Percentiles rank a stretch among this genome's conserved stretches.
These are phyloP conservation scores for Oenanthe javanica DNA, from an alignment of 140 eudicot species.

Conservation along the genomic window DNA sequence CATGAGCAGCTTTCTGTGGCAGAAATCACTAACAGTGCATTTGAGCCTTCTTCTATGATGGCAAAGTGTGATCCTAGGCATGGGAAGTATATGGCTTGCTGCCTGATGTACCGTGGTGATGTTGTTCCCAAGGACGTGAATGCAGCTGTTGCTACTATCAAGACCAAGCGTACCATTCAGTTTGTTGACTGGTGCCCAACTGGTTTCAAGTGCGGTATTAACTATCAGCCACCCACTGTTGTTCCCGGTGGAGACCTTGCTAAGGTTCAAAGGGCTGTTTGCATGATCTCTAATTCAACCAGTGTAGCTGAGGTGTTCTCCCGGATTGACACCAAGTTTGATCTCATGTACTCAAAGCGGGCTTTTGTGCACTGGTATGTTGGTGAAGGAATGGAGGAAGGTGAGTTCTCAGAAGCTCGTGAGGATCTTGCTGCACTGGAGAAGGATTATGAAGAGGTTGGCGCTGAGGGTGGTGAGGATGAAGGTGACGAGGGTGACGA, in stretches of 20 bases:
- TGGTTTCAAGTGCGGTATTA: constrained; percentile 62
- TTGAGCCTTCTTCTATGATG: constrained; percentile 68
- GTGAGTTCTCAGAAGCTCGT: constrained; percentile 56
- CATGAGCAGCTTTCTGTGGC: constrained; percentile 64
- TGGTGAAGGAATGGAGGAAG: constrained; percentile 76
- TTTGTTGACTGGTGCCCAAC: constrained; percentile 73
- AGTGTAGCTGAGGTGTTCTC: constrained; percentile 63
- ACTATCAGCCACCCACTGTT: constrained; percentile 66
- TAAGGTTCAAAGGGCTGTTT: constrained; percentile 50
- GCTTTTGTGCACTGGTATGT: constrained; percentile 74
- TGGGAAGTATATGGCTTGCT: constrained; percentile 64
- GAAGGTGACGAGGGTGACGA: constrained; percentile 56
- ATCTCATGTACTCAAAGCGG: constrained; percentile 58
- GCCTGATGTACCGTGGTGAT: constrained; percentile 64
- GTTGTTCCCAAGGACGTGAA: constrained; percentile 66
- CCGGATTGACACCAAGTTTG: constrained; percentile 55
- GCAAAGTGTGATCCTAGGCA: constrained; percentile 69
- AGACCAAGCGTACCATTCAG: constrained; percentile 65
- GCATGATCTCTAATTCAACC: constrained; percentile 56
- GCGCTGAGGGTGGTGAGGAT: constrained; percentile 45
- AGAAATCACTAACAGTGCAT: constrained; percentile 58
- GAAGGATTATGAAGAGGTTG: constrained; percentile 68
- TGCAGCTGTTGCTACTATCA: constrained; percentile 60
- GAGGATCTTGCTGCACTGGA: constrained; percentile 67
- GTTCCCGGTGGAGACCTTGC: constrained; percentile 65